Percentiles rank a stretch among this genome's conserved stretches.
phyloP scores from a whole-genome alignment of 2,329 filamentous ascomycete genomes.

The Cercospora zeina region DNA sequence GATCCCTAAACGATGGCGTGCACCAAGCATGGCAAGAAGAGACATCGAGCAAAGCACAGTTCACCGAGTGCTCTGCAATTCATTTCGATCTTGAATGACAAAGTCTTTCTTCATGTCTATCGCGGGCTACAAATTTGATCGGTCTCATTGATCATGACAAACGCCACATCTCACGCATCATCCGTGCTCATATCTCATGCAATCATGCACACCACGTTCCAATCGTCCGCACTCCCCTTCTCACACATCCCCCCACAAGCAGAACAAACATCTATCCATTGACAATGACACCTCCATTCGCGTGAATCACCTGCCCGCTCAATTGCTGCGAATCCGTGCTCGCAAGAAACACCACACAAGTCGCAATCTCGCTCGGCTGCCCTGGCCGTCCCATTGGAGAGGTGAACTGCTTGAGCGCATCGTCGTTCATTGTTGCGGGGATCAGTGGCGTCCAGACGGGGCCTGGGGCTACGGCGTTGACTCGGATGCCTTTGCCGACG shows the following conservation, averaged over 20 bases:
- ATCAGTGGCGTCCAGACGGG: slow-evolving; percentile 79
- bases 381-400: slow-evolving; percentile 74
- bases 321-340: slow-evolving; percentile 72
- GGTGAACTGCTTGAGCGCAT: slow-evolving; percentile 70
- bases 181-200: background rate
- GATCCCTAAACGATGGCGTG: background rate
- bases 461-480: slow-evolving; percentile 75
- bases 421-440: slow-evolving; percentile 68
- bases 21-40: background rate
- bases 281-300: slow-evolving; percentile 61
- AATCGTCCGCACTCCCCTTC: background rate
- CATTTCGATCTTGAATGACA: background rate
- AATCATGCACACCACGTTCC: background rate
- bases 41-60: background rate
- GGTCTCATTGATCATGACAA: background rate
- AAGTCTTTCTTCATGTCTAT: background rate
- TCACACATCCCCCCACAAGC: background rate
- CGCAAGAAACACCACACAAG: slow-evolving; percentile 78
- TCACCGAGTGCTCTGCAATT: background rate
- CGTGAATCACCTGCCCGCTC: slow-evolving; percentile 69
- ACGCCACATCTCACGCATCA: background rate
- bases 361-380: slow-evolving; percentile 79
- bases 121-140: background rate
- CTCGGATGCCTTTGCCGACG: slow-evolving; percentile 68
- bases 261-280: slow-evolving; percentile 41